Evolutionary conservation across 2,329 filamentous ascomycete species (phyloP), one percentile per base, ranked within the genome.

Genomic region (Cladosporium sp.): DNA sequence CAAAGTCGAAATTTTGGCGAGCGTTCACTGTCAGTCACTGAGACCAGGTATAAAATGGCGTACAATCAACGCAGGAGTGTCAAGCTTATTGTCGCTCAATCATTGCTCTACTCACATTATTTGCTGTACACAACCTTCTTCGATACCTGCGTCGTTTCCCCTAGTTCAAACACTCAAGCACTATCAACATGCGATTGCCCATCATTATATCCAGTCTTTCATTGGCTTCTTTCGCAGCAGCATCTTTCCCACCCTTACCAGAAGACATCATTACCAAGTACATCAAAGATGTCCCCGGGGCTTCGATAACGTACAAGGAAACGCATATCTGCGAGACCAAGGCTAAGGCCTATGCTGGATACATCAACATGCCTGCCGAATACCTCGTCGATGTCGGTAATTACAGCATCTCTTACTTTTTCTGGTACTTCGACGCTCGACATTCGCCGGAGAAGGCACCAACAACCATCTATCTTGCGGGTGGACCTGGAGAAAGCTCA

Each of bases 311-410:
- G 12, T 72, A 70, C 58, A 72, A 71, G 57, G 71, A 73, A 55
- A 68, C 71, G 1, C 68, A 76, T 3, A 82, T 86, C 34, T 86
- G 84, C 72, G 84, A 86, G 74, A 84, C 82, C 10, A 84, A 80
- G 0, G 81, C 85, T 59, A 83, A 80, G 69, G 81, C 80, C 12
- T 88, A 86, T 74, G 82, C 82, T 3, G 85, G 85, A 44, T 87
- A 86, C 67, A 81, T 87, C n/a, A 80, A 86, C 72, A 76, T 87
- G 4, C 83, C 83, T 1, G 78, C 80, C 3, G 76, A 78, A 28
- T 76, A 77, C 18, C 59, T 73, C 10, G 28, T 58, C 21, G 71
- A 69, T 32, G 38, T 68, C 8, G 61, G 59, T 4, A 65, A 67
- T 12, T 75, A 74, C 68, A 72, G 72, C 60, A 68, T 71, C 4